phyloP scores from a whole-genome alignment of 805 yeast genomes.

The Candida chauliodis region DNA sequence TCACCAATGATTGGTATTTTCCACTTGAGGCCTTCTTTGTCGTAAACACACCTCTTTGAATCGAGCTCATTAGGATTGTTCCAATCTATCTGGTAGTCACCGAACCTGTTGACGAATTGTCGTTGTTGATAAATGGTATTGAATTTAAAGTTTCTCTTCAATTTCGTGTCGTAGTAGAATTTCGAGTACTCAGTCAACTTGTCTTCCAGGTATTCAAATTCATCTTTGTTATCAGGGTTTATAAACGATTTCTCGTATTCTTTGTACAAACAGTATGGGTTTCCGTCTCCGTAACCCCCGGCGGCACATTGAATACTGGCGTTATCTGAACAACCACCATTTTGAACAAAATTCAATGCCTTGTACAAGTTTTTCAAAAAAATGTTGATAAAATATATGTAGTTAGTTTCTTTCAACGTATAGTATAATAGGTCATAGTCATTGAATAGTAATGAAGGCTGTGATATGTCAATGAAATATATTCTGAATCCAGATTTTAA shows the following conservation, averaged over 20 bases:
- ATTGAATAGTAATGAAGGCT: slow-evolving; percentile 38
- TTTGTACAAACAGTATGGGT: slow-evolving; percentile 18
- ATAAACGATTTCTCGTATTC: slow-evolving; percentile 19
- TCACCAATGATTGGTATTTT: slow-evolving; percentile 39
- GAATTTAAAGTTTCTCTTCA: slow-evolving; percentile 34
- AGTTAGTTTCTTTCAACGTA: slow-evolving; percentile 38
- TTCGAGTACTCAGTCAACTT: slow-evolving; percentile 28
- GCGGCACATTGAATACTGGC: slow-evolving; percentile 14
- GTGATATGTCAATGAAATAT: slow-evolving; percentile 41
- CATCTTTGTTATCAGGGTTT: neutral
- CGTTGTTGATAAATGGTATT: slow-evolving; percentile 39
- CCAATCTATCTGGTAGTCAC: slow-evolving; percentile 35
- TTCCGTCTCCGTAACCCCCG: slow-evolving; percentile 24
- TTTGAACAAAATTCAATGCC: slow-evolving; percentile 39
- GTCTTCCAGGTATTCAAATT: slow-evolving; percentile 8
- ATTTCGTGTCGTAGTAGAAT: slow-evolving; percentile 30
- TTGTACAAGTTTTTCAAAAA: slow-evolving; percentile 46
- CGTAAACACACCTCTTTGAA: slow-evolving; percentile 26
- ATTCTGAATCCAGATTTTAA: slow-evolving; percentile 51
- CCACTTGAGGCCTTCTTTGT: slow-evolving; percentile 38
- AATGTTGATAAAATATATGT: slow-evolving; percentile 41
- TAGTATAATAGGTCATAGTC: slow-evolving; percentile 42
- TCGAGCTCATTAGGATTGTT: slow-evolving; percentile 14
- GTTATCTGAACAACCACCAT: slow-evolving; percentile 19
- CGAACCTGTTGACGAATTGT: slow-evolving; percentile 40